Percentiles rank a stretch among this genome's conserved stretches.
These are phyloP conservation scores for Ceratonia siliqua DNA, from an alignment of 306 rosid genomes.

Conservation along the genomic window DNA sequence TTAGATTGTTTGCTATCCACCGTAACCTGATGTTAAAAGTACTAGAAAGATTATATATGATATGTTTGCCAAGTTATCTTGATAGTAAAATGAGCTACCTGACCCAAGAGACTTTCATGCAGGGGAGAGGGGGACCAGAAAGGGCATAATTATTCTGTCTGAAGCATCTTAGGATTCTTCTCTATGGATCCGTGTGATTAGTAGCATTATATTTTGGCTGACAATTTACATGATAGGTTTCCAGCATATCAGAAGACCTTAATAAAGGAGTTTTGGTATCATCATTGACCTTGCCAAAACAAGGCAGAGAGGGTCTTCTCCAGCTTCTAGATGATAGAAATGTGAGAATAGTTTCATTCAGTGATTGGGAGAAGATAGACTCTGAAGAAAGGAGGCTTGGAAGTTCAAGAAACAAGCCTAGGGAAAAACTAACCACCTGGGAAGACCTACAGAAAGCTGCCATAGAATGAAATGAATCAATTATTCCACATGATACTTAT, in stretches of 20 bases:
- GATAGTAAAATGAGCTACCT: slow-evolving; percentile 11
- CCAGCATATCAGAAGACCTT: slow-evolving; percentile 76
- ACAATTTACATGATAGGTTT: slow-evolving; percentile 57
- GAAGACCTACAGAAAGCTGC: slow-evolving; percentile 60
- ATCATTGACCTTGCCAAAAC: slow-evolving; percentile 45
- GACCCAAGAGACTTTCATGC: background rate
- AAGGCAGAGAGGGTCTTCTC: slow-evolving; percentile 75
- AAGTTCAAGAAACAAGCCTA: slow-evolving; percentile 60
- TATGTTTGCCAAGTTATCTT: slow-evolving; percentile 9
- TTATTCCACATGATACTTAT: slow-evolving; percentile 18
- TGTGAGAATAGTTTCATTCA: slow-evolving; percentile 55
- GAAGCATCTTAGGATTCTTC: background rate
- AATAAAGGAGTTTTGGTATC: slow-evolving; percentile 46
- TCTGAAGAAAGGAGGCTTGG: slow-evolving; percentile 72
- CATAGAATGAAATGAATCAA: slow-evolving; percentile 42
- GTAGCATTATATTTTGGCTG: slow-evolving; percentile 23
- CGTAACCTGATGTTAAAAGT: background rate
- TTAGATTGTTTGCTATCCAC: background rate
- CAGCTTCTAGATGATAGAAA: slow-evolving; percentile 58
- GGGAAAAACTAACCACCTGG: slow-evolving; percentile 71
- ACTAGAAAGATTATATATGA: background rate
- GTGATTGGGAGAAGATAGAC: slow-evolving; percentile 83
- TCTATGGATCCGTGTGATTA: slow-evolving; percentile 2
- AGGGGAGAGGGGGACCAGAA: background rate
- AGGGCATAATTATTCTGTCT: background rate